Conservation (phyloP, 257 asterid species). For the Nicotiana tomentosiformis region DNA sequence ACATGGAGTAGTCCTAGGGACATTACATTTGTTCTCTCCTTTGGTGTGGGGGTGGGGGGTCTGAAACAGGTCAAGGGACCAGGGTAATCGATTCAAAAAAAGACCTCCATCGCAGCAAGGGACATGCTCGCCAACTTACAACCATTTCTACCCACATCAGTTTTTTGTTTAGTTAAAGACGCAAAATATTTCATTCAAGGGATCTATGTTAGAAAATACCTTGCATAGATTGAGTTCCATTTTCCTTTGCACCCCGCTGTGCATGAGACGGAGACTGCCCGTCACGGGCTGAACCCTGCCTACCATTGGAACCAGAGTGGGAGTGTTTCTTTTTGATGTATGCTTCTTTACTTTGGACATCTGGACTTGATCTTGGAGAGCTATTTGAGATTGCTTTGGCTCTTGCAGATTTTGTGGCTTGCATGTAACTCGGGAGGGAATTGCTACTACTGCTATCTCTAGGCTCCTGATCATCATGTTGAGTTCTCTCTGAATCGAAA, state of each 20-base stretch:
- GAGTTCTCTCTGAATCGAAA: conserved; percentile 54
- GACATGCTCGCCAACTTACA: not conserved
- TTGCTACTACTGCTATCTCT: conserved; percentile 68
- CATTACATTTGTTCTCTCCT: too few relatives aligned
- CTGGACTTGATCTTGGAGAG: conserved; percentile 96
- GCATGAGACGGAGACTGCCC: conserved; percentile 73
- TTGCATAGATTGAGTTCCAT: conserved; percentile 66
- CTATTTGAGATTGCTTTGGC: conserved; percentile 70
- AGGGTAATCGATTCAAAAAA: too few relatives aligned
- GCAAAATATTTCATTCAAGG: too few relatives aligned
- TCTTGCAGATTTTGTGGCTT: conserved; percentile 94
- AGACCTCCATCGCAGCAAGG: too few relatives aligned
- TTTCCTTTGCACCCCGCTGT: conserved; percentile 62
- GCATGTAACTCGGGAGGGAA: conserved; percentile 94
- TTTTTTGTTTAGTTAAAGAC: too few relatives aligned
- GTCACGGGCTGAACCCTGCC: conserved; percentile 85
- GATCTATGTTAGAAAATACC: conserved; percentile 38
- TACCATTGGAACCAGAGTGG: conserved; percentile 57
- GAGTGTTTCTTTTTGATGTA: conserved; percentile 76
- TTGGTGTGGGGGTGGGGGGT: too few relatives aligned
- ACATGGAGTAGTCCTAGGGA: too few relatives aligned
- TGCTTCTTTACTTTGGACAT: conserved; percentile 65
- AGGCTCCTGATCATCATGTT: conserved; percentile 53
- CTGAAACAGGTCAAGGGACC: too few relatives aligned
- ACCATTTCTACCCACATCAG: not conserved